These are phyloP conservation scores for Colletotrichum destructivum DNA, from an alignment of 2,329 filamentous ascomycete genomes.

Conservation along the genomic window DNA sequence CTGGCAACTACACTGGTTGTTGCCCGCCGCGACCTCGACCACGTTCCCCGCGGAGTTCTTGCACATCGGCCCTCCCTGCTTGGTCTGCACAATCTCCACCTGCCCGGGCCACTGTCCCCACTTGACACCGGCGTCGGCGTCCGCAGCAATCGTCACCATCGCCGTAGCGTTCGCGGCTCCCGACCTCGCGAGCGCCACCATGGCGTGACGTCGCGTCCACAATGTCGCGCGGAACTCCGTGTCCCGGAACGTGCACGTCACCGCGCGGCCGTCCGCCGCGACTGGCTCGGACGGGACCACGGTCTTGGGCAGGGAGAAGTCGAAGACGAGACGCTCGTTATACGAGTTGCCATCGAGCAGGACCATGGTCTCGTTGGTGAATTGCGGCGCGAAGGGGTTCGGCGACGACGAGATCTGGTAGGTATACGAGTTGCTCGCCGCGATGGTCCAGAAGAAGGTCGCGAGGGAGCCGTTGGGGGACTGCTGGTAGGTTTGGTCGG, in stretches of 20 bases:
- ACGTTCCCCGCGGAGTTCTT: slow-evolving; percentile 54
- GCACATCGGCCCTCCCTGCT: slow-evolving; percentile 69
- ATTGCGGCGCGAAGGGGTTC: slow-evolving; percentile 70
- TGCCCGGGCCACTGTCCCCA: slow-evolving; percentile 71
- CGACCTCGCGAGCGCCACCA: slow-evolving; percentile 12
- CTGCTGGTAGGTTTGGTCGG: slow-evolving; percentile 63
- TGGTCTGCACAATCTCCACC: slow-evolving; percentile 68
- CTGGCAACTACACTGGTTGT: slow-evolving; percentile 55
- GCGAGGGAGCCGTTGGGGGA: slow-evolving; percentile 62
- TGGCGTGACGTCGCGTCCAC: slow-evolving; percentile 65
- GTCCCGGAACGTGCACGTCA: slow-evolving; percentile 71
- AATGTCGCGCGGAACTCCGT: slow-evolving; percentile 71
- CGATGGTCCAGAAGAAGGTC: slow-evolving; percentile 75
- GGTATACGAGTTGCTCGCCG: slow-evolving; percentile 52
- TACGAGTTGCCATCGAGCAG: slow-evolving; percentile 62
- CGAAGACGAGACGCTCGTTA: slow-evolving; percentile 72
- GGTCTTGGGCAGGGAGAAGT: slow-evolving; percentile 65
- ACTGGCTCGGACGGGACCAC: slow-evolving; percentile 64
- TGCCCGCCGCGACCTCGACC: slow-evolving; percentile 56
- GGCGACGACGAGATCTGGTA: slow-evolving; percentile 70
- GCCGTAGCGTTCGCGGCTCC: slow-evolving; percentile 30
- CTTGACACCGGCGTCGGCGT: slow-evolving; percentile 42
- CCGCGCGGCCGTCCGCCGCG: slow-evolving; percentile 58
- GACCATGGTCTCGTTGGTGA: slow-evolving; percentile 66
- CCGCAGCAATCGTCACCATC: slow-evolving; percentile 41